A percentile compares a stretch with the other conserved stretches of the same genome.
These are phyloP conservation scores for Clavispora fructus DNA, from an alignment of 805 yeast species.

Conservation along the genomic window DNA sequence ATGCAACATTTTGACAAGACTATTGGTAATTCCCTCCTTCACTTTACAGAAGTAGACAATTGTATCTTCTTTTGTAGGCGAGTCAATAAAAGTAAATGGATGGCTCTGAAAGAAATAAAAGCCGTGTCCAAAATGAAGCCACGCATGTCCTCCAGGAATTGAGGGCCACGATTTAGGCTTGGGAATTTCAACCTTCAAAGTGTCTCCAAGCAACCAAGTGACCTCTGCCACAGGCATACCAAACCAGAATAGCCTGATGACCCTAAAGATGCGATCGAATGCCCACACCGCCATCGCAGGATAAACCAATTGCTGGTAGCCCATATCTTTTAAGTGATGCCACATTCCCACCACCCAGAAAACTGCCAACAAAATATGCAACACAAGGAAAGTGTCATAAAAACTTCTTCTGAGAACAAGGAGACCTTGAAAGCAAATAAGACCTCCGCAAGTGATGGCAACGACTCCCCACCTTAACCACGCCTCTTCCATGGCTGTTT, in stretches of 20 bases:
- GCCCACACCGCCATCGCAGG: slow-evolving; percentile 25
- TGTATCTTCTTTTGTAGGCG: slow-evolving; percentile 11
- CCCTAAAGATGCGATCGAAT: slow-evolving; percentile 28
- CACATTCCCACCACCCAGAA: slow-evolving; percentile 13
- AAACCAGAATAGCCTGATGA: slow-evolving; percentile 23
- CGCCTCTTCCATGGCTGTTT: slow-evolving; percentile 3
- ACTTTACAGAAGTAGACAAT: slow-evolving; percentile 32
- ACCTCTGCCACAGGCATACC: slow-evolving; percentile 33
- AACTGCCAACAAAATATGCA: slow-evolving; percentile 14
- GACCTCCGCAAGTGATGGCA: slow-evolving; percentile 8
- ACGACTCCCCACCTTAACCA: slow-evolving; percentile 12
- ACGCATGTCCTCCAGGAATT: slow-evolving; percentile 38
- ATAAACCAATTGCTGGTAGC: slow-evolving; percentile 7
- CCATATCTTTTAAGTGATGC: slow-evolving; percentile 8
- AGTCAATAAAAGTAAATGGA: slow-evolving; percentile 33
- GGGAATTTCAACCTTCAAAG: slow-evolving; percentile 32
- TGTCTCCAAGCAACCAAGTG: slow-evolving; percentile 28
- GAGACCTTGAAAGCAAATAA: slow-evolving; percentile 15
- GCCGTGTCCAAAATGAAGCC: slow-evolving; percentile 30
- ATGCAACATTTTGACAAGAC: slow-evolving; percentile 23
- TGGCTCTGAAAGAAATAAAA: slow-evolving; percentile 40
- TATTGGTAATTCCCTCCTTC: slow-evolving; percentile 35
- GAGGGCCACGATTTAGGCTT: slow-evolving; percentile 34
- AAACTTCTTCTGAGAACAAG: slow-evolving; percentile 10
- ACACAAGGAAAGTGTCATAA: slow-evolving; percentile 13